Evolutionary conservation across 257 asterid genomes (phyloP).

Genomic region (Verbascum thapsus): DNA sequence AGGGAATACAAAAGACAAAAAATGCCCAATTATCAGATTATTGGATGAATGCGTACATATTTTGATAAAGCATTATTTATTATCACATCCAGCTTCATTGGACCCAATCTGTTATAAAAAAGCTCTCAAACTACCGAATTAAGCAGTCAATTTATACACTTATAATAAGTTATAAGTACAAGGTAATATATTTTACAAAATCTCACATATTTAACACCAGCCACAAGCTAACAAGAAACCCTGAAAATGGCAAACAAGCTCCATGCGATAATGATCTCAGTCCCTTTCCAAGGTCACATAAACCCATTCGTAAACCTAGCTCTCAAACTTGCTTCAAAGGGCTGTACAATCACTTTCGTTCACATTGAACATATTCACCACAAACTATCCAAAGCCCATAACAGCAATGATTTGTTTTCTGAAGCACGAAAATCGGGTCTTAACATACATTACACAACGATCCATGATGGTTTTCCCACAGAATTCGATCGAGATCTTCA

Average conservation of each 20-base stretch:
- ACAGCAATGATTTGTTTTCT: conserved; percentile 27
- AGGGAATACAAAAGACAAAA: too few species aligned
- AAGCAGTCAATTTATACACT: too few species aligned
- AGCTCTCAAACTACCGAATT: too few species aligned
- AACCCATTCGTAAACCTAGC: conserved; percentile 45
- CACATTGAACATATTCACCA: conserved; percentile 41
- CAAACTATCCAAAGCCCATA: conserved; percentile 35
- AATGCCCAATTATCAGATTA: too few species aligned
- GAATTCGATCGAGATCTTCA: conserved; percentile 30
- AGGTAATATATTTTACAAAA: too few species aligned
- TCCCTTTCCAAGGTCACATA: conserved; percentile 51
- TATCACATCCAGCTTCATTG: too few species aligned
- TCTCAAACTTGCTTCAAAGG: conserved; percentile 43
- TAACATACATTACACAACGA: conserved; percentile 39
- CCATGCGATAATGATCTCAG: conserved; percentile 46
- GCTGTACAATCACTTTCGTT: conserved; percentile 43
- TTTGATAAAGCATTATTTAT: too few species aligned
- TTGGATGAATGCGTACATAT: too few species aligned
- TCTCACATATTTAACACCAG: too few species aligned
- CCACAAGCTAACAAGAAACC: too few species aligned
- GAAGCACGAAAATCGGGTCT: conserved; percentile 35
- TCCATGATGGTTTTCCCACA: conserved; percentile 42
- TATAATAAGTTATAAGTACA: too few species aligned
- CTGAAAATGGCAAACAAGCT: conserved; percentile 23
- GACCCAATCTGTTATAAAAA: too few species aligned